Percentiles rank a stretch among this genome's conserved stretches.
Conservation (phyloP, 2,329 filamentous ascomycete genomes). For the Dothistroma pini region DNA sequence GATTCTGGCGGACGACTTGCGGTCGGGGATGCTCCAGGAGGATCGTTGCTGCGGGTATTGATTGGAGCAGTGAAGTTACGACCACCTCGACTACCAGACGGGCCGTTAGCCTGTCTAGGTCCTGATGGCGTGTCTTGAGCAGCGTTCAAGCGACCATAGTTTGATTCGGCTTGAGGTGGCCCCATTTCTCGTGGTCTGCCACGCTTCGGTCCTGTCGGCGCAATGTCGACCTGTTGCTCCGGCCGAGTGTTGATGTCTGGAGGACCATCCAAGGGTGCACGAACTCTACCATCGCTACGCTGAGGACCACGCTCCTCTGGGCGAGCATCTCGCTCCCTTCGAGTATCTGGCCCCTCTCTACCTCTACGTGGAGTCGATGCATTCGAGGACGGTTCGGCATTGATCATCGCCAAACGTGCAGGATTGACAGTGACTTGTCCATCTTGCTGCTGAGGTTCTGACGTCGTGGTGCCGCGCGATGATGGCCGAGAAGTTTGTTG, state of each 20-base stretch:
- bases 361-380: conserved; percentile 9
- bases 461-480: conserved; percentile 6
- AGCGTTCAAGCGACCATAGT: conserved; percentile 48
- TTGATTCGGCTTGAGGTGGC: conserved; percentile 42
- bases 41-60: conserved; percentile 16
- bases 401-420: conserved; percentile 43
- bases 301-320: conserved; percentile 26
- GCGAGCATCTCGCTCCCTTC: conserved; percentile 23
- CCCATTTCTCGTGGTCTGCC: conserved; percentile 45
- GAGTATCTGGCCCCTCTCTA: conserved; percentile 14
- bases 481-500: conserved; percentile 10
- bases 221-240: conserved; percentile 36
- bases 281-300: conserved; percentile 18
- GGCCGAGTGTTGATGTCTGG: conserved; percentile 22
- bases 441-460: conserved; percentile 11
- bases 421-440: conserved; percentile 37
- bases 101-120: conserved; percentile 45
- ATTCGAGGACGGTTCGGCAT: conserved; percentile 17
- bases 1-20: conserved; percentile 23
- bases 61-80: conserved; percentile 38
- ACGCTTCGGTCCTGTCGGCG: conserved; percentile 54
- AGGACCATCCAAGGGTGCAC: conserved; percentile 27
- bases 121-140: conserved; percentile 53
- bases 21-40: conserved; percentile 26
- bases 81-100: conserved; percentile 36